Conservation (phyloP, 2,329 filamentous ascomycete genomes). For the Fusarium sambucinum region DNA sequence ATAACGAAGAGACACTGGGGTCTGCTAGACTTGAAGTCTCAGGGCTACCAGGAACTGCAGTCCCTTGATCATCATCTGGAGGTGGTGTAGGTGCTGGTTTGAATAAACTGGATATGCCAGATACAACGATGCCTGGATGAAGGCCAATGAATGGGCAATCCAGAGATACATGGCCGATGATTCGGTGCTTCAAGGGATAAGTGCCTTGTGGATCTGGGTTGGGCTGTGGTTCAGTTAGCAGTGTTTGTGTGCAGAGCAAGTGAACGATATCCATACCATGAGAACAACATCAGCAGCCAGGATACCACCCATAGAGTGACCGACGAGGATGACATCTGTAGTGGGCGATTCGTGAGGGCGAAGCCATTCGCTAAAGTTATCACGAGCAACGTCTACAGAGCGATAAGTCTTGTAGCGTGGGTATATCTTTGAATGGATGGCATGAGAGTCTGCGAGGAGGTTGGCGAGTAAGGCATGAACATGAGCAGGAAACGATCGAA, state of each 20-base stretch:
- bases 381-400: slow-evolving; percentile 77
- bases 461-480: slow-evolving; percentile 80
- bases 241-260: not conserved
- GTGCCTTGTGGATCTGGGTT: slow-evolving; percentile 51
- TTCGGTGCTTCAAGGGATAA: slow-evolving; percentile 74
- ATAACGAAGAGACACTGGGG: slow-evolving; percentile 34
- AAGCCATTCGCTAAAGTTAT: slow-evolving; percentile 88
- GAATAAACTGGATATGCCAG: slow-evolving; percentile 84
- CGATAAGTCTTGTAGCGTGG: slow-evolving; percentile 82
- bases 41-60: slow-evolving; percentile 8
- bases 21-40: slow-evolving; percentile 15
- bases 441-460: slow-evolving; percentile 77
- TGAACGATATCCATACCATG: slow-evolving; percentile 57
- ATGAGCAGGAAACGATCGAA: slow-evolving; percentile 88
- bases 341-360: slow-evolving; percentile 77
- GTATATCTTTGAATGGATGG: slow-evolving; percentile 88
- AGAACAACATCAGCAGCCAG: slow-evolving; percentile 83
- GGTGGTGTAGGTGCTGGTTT: slow-evolving; percentile 55
- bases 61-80: slow-evolving; percentile 23
- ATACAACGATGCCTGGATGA: slow-evolving; percentile 87
- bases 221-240: slow-evolving; percentile 41
- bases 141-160: slow-evolving; percentile 91
- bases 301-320: slow-evolving; percentile 91
- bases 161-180: slow-evolving; percentile 83
- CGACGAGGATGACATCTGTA: slow-evolving; percentile 85